These are phyloP conservation scores for Acephala macrosclerotiorum DNA, from an alignment of 2,329 filamentous ascomycete genomes.

Conservation along the genomic window DNA sequence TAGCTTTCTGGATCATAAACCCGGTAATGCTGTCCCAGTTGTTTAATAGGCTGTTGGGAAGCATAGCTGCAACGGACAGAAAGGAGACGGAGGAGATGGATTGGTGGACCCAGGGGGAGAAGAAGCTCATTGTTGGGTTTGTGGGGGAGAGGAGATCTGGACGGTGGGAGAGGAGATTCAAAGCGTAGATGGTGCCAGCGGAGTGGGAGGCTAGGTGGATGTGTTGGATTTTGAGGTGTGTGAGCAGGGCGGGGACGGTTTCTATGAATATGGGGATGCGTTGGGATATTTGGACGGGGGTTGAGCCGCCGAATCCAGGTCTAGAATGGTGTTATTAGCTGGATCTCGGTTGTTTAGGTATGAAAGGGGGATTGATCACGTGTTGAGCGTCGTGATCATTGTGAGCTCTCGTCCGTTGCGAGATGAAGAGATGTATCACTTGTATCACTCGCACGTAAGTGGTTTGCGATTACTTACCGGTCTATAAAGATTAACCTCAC, in stretches of 20 bases:
- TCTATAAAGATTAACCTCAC: constrained; percentile 49
- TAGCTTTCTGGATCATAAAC: constrained; percentile 44
- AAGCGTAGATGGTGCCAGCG: constrained; percentile 50
- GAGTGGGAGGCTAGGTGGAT: constrained; percentile 50
- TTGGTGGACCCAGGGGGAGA: constrained; percentile 50
- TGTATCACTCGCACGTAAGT: no score
- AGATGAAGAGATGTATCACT: neutral
- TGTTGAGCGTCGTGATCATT: neutral
- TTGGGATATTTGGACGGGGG: constrained; percentile 45
- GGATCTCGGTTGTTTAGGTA: neutral
- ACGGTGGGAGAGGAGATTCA: constrained; percentile 49
- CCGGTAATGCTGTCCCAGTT: constrained; percentile 41
- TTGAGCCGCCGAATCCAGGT: constrained; percentile 53
- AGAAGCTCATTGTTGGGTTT: constrained; percentile 42
- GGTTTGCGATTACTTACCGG: constrained; percentile 43
- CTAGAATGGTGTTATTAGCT: constrained; percentile 37
- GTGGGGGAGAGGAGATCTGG: constrained; percentile 44
- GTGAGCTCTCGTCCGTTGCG: no score
- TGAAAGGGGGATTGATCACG: neutral
- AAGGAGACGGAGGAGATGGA: constrained; percentile 28
- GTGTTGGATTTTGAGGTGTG: constrained; percentile 46
- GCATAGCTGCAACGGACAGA: constrained; percentile 25
- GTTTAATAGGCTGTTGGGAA: constrained; percentile 42
- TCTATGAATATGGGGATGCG: constrained; percentile 51
- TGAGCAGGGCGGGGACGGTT: constrained; percentile 48